These are phyloP conservation scores for Ustulina deusta DNA, from an alignment of 2,329 filamentous ascomycete species.

Conservation along the genomic window DNA sequence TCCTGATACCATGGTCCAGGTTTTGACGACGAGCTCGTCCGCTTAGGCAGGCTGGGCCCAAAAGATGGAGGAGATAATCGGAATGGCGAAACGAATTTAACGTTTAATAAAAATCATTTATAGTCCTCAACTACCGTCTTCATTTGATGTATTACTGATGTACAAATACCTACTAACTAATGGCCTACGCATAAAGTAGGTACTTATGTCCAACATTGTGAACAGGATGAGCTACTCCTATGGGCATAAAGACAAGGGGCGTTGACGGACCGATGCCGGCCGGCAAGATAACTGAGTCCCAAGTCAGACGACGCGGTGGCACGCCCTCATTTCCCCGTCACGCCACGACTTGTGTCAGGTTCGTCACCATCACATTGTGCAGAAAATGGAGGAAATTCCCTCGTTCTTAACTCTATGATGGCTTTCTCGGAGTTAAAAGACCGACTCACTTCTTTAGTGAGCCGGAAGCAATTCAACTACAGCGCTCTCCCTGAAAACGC, in stretches of 20 bases:
- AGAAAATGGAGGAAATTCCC: constrained; percentile 14
- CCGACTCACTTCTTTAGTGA: constrained; percentile 37
- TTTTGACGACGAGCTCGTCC: constrained; percentile 27
- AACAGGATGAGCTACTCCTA: background rate
- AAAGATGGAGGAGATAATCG: constrained; percentile 21
- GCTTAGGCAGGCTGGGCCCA: constrained; percentile 29
- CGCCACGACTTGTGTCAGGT: background rate
- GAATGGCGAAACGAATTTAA: constrained; percentile 19
- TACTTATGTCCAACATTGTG: background rate
- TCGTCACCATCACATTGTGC: constrained; percentile 8
- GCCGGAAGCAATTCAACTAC: constrained; percentile 40
- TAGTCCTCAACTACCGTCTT: background rate
- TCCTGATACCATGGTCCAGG: constrained; percentile 38
- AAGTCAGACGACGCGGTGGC: constrained; percentile 7
- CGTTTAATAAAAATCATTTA: constrained; percentile 12
- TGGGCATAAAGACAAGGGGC: too few relatives aligned
- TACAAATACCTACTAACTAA: background rate
- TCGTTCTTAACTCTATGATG: constrained; percentile 39
- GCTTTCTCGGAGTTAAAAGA: constrained; percentile 43
- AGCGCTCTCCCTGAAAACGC: constrained; percentile 43
- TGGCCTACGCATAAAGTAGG: background rate
- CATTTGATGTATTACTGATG: background rate
- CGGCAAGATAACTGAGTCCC: constrained; percentile 22
- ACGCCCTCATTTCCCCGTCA: constrained; percentile 15
- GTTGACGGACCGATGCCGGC: constrained; percentile 27